A percentile compares a stretch with the other conserved stretches of the same genome.
phyloP scores from a whole-genome alignment of 306 rosid genomes.

The Morella rubra region DNA sequence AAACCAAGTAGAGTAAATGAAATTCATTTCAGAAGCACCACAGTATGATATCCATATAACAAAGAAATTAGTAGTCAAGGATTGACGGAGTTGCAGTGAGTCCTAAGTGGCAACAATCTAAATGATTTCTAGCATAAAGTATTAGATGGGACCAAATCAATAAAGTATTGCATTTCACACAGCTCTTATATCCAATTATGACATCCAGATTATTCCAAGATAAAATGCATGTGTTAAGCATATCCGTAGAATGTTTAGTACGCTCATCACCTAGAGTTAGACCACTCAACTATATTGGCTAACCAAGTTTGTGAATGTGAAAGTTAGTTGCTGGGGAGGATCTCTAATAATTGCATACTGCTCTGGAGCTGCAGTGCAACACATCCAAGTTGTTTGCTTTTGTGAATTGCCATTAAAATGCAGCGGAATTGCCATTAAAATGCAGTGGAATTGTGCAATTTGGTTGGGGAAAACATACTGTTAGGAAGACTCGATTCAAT shows the following conservation, averaged over 20 bases:
- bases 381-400: conserved; percentile 19
- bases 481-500: conserved; percentile 1
- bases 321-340: not conserved
- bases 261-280: not conserved
- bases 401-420: conserved; percentile 2
- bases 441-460: not conserved
- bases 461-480: conserved; percentile 17
- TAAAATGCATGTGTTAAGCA: not conserved
- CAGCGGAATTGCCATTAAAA: no score
- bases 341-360: not conserved
- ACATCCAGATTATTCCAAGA: not conserved
- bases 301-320: not conserved
- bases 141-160: not conserved
- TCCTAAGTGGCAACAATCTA: not conserved
- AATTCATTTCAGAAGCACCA: not conserved
- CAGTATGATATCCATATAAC: not conserved
- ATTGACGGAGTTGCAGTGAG: not conserved
- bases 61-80: not conserved
- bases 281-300: not conserved
- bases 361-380: not conserved
- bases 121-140: not conserved
- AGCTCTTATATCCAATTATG: not conserved
- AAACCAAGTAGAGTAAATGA: not conserved
- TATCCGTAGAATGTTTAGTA: not conserved
- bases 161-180: not conserved